Percentiles rank a stretch among this genome's conserved stretches.
Evolutionary conservation across 2,329 filamentous ascomycete species (phyloP).

Genomic region (Ophiostoma montium): DNA sequence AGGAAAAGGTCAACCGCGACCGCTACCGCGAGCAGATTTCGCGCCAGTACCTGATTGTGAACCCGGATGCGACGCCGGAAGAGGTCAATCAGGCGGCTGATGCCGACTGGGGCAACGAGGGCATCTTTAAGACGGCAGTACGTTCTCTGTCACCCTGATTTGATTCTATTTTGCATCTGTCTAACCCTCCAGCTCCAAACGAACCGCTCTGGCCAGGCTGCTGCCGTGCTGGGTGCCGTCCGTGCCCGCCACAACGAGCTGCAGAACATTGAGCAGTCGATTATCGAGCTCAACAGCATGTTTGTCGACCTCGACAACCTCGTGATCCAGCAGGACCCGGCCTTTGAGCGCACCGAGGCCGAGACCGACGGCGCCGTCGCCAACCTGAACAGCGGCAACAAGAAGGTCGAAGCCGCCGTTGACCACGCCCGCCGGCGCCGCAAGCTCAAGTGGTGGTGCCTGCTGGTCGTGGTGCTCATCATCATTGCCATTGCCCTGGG

Average conservation of each 20-base stretch:
- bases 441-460: conserved; percentile 72
- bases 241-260: conserved; percentile 74
- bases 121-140: conserved; percentile 72
- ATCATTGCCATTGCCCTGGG: conserved; percentile 39
- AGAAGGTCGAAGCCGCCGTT: conserved; percentile 56
- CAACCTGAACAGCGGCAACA: conserved; percentile 55
- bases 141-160: conserved; percentile 18
- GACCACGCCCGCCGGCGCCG: conserved; percentile 50
- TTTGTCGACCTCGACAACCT: conserved; percentile 64
- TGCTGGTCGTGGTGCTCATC: conserved; percentile 46
- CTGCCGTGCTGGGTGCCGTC: conserved; percentile 61
- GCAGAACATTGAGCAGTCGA: conserved; percentile 62
- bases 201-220: conserved; percentile 61
- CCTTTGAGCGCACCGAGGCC: conserved; percentile 46
- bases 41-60: conserved; percentile 69
- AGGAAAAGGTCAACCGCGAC: conserved; percentile 57
- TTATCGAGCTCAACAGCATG: conserved; percentile 53
- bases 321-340: conserved; percentile 56
- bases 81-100: conserved; percentile 57
- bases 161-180: neutral
- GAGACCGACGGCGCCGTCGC: conserved; percentile 52
- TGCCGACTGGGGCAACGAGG: conserved; percentile 62
- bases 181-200: conserved; percentile 44
- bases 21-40: conserved; percentile 66
- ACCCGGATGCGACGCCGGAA: conserved; percentile 61